Evolutionary conservation across 768 basidiomycete genomes (phyloP).

Genomic region (Gelatoporia subvermispora): DNA sequence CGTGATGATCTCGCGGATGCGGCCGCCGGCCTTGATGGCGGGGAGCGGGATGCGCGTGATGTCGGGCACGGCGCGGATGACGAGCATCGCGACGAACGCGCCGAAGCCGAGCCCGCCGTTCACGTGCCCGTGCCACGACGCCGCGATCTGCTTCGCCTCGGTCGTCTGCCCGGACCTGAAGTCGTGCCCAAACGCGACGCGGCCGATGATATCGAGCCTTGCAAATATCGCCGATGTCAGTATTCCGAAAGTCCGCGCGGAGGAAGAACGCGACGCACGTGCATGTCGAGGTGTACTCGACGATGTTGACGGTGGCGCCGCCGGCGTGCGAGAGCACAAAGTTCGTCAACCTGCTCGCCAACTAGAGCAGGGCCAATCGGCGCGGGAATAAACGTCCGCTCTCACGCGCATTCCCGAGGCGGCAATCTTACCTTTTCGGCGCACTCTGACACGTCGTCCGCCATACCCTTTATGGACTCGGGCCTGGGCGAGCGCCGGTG

Average conservation of each 20-base stretch:
- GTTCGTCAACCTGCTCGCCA: conserved; percentile 19
- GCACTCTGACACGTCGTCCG: conserved; percentile 29
- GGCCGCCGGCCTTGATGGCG: conserved; percentile 23
- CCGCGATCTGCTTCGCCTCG: conserved; percentile 25
- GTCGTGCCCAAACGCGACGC: conserved; percentile 38
- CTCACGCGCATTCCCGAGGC: neutral
- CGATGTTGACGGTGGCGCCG: conserved; percentile 16
- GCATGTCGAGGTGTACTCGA: conserved; percentile 16
- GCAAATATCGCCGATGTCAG: neutral
- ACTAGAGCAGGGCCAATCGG: neutral
- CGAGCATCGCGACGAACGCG: conserved; percentile 19
- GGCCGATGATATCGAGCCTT: conserved; percentile 25
- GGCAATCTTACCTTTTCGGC: conserved; percentile 23
- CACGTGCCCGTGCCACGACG: conserved; percentile 22
- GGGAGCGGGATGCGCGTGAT: conserved; percentile 19
- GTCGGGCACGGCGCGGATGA: conserved; percentile 23
- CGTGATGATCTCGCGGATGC: conserved; percentile 21
- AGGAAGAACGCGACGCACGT: conserved; percentile 9
- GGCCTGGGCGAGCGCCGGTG: conserved; percentile 17
- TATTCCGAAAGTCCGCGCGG: neutral
- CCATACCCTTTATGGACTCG: conserved; percentile 31
- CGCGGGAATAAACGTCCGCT: neutral
- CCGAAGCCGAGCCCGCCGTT: conserved; percentile 14
- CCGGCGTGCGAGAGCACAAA: conserved; percentile 16
- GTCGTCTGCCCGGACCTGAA: conserved; percentile 28